Evolutionary conservation across 176 grass and related monocot genomes (phyloP).

Genomic region (Carex littledalei): DNA sequence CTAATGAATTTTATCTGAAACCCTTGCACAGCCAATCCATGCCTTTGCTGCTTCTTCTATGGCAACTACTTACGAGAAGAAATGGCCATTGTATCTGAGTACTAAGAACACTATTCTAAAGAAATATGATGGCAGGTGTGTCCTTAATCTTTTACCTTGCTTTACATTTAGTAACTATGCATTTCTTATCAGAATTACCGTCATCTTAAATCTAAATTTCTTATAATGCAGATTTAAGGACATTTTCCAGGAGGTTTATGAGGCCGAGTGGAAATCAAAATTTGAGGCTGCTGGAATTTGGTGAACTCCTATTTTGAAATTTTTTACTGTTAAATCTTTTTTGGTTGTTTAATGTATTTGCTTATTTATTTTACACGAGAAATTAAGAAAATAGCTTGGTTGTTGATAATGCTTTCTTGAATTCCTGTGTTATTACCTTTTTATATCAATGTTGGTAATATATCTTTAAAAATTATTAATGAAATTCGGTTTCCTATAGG

Average conservation of each 20-base stretch:
- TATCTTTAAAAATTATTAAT: conserved; percentile 6
- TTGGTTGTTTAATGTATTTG: background rate
- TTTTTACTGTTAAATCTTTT: conserved; percentile 1
- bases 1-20: conserved; percentile 5
- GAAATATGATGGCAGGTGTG: conserved; percentile 95
- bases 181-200: conserved; percentile 4
- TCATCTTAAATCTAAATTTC: conserved; percentile 14
- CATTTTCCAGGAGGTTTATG: conserved; percentile 98
- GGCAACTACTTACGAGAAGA: conserved; percentile 87
- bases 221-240: conserved; percentile 73
- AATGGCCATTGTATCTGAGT: conserved; percentile 94
- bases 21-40: conserved; percentile 57
- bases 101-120: conserved; percentile 99
- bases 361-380: background rate
- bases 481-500: conserved; percentile 35
- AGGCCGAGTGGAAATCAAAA: conserved; percentile 86
- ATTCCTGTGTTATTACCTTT: background rate
- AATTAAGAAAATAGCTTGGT: background rate
- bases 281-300: conserved; percentile 90
- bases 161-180: background rate
- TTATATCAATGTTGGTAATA: background rate
- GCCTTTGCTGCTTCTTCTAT: conserved; percentile 88
- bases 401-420: background rate
- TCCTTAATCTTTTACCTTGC: background rate
- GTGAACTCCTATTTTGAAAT: conserved; percentile 25